Percentiles rank a stretch among this genome's conserved stretches.
Conservation (phyloP, 1,284 basidiomycete species). For the Papiliotrema flavescens region DNA sequence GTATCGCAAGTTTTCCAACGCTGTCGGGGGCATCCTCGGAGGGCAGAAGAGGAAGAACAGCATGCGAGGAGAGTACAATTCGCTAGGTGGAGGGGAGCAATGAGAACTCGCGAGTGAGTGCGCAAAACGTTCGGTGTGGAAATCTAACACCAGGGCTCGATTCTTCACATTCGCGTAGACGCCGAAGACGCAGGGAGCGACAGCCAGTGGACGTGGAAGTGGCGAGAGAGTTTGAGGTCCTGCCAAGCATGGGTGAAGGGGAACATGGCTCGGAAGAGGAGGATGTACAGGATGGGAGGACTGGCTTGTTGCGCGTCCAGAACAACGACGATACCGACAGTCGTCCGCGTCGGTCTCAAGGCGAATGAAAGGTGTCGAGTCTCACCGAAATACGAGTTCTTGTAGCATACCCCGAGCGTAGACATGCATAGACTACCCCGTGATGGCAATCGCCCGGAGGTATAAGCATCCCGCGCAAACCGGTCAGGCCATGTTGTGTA, state of each 20-base stretch:
- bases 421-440: not conserved
- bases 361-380: not conserved
- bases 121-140: not conserved
- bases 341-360: not conserved
- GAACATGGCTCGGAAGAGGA: constrained; percentile 2
- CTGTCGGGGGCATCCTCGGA: constrained; percentile 56
- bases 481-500: not conserved
- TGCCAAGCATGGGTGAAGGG: constrained; percentile 4
- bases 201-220: constrained; percentile 15
- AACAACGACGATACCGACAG: constrained; percentile 6
- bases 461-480: not conserved
- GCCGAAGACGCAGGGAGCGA: constrained; percentile 5
- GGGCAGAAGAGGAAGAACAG: constrained; percentile 47
- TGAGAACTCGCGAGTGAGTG: constrained; percentile 64
- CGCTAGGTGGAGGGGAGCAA: constrained; percentile 56
- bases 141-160: constrained; percentile 18
- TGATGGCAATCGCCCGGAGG: not conserved
- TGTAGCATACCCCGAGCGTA: not conserved
- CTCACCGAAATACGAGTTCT: not conserved
- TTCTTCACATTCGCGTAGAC: constrained; percentile 7
- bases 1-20: constrained; percentile 47
- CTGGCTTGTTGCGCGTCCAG: not conserved
- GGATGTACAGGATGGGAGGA: no score
- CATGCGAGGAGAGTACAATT: constrained; percentile 53
- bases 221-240: constrained; percentile 21